These are phyloP conservation scores for Colletotrichum aenigma DNA, from an alignment of 2,329 filamentous ascomycete genomes.

Conservation along the genomic window DNA sequence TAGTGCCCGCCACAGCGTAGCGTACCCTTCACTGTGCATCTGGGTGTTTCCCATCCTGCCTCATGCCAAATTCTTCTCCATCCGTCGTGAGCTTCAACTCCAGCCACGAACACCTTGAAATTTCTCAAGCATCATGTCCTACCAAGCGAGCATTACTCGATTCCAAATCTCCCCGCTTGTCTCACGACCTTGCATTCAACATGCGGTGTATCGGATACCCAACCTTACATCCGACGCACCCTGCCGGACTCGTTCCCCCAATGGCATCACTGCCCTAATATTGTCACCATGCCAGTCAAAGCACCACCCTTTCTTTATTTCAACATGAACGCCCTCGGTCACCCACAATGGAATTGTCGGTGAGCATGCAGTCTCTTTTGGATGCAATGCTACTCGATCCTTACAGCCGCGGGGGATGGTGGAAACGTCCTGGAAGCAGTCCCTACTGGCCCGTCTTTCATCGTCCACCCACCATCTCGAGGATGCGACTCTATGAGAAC, in stretches of 20 bases:
- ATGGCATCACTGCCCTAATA: background rate
- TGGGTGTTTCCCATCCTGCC: background rate
- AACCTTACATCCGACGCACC: background rate
- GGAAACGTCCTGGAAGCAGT: background rate
- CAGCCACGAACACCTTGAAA: background rate
- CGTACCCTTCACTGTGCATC: background rate
- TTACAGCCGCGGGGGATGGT: background rate
- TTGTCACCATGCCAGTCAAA: background rate
- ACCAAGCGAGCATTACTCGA: background rate
- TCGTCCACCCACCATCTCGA: background rate
- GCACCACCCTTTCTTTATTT: background rate
- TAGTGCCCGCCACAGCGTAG: background rate
- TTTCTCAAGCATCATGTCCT: background rate
- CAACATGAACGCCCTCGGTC: background rate
- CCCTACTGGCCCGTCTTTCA: background rate
- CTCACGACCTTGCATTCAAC: background rate
- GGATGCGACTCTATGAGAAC: background rate
- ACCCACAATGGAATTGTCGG: background rate
- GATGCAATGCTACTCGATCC: background rate
- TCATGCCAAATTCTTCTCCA: background rate
- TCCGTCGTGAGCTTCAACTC: background rate
- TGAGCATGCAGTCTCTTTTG: background rate
- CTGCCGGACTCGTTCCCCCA: background rate
- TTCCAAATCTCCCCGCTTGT: background rate
- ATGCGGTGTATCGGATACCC: background rate